Conservation (phyloP, 345 rosid genomes). For the Salix dunnii region DNA sequence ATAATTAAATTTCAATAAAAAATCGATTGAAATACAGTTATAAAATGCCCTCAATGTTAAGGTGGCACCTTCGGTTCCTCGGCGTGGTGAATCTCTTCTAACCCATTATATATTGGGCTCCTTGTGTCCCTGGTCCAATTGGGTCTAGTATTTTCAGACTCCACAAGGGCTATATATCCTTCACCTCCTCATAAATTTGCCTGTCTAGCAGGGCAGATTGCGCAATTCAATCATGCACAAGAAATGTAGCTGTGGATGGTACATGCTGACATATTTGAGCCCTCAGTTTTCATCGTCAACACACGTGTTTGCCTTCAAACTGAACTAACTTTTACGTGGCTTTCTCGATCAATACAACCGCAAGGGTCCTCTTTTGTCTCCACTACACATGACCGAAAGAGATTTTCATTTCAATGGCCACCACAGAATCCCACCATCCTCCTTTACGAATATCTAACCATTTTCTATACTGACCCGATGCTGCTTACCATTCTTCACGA, state of each 20-base stretch:
- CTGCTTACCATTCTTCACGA: no score
- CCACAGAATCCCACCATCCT: neutral
- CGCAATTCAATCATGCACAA: neutral
- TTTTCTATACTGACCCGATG: no score
- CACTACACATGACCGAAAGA: neutral
- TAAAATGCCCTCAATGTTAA: no score
- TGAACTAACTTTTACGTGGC: neutral
- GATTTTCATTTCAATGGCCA: neutral
- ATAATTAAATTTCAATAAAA: no score
- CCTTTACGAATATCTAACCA: neutral
- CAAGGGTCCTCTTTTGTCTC: neutral
- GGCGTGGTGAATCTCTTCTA: neutral
- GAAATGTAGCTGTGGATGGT: neutral
- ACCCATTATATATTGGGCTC: neutral
- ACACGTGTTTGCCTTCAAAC: neutral
- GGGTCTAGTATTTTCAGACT: neutral
- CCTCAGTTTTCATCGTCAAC: neutral
- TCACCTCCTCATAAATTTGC: neutral
- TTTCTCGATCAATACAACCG: neutral
- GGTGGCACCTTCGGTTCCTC: neutral
- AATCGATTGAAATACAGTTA: no score
- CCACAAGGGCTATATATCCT: neutral
- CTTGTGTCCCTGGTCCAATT: neutral
- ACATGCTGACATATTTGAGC: neutral
- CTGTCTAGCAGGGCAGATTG: neutral